phyloP scores from a whole-genome alignment of 2,329 filamentous ascomycete genomes.

The Trichoderma koningii region DNA sequence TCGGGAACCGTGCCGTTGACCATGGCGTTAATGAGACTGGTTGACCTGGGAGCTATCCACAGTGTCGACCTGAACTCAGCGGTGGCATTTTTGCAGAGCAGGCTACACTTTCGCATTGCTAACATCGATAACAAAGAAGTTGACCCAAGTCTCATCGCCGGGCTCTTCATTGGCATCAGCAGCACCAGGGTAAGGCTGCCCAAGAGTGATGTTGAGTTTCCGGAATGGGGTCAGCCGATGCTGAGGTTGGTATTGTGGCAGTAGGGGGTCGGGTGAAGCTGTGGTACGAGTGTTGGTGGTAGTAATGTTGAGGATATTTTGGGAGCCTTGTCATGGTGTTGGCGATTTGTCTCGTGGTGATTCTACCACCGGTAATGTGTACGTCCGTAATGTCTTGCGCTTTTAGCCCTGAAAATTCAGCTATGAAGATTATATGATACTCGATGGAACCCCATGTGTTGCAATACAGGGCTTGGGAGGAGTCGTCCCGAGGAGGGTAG shows the following conservation, averaged over 20 bases:
- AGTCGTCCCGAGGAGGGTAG: not conserved
- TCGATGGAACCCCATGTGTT: not conserved
- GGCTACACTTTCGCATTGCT: constrained; percentile 42
- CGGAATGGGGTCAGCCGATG: constrained; percentile 34
- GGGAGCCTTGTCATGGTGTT: not conserved
- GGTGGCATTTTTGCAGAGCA: constrained; percentile 45
- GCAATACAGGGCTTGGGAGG: no score
- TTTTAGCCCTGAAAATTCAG: not conserved
- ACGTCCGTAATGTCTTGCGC: constrained; percentile 19
- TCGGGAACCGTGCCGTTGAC: constrained; percentile 57
- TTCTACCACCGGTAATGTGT: constrained; percentile 7
- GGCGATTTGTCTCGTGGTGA: not conserved
- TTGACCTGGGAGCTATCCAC: constrained; percentile 42
- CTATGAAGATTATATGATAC: not conserved
- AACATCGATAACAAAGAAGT: constrained; percentile 35
- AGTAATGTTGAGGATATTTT: constrained; percentile 12
- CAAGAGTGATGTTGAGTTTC: constrained; percentile 34
- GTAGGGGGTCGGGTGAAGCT: not conserved
- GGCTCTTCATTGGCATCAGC: constrained; percentile 38
- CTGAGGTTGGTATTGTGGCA: constrained; percentile 35
- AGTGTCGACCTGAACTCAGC: constrained; percentile 43
- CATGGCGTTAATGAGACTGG: constrained; percentile 48
- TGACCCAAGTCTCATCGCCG: constrained; percentile 34
- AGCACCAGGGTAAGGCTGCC: constrained; percentile 38
- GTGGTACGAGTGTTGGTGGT: not conserved